Conservation (phyloP, 441 rosid species). For the Pelargonium fulgidum region DNA sequence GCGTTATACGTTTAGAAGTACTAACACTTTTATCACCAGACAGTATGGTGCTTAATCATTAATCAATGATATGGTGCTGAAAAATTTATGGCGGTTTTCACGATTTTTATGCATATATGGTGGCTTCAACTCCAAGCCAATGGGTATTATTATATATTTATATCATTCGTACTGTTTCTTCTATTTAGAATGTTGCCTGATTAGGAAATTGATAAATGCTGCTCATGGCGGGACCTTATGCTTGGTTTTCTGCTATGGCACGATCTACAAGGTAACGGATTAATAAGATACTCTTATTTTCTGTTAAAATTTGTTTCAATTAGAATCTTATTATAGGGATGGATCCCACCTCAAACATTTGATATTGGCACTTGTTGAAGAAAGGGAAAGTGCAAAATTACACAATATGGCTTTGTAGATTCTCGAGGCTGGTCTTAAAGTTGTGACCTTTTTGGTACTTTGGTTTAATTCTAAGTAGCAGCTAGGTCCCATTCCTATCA, state of each 20-base stretch:
- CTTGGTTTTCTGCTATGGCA: constrained; percentile 22
- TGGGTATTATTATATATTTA: background rate
- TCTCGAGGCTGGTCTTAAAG: constrained; percentile 41
- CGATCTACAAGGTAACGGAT: constrained; percentile 19
- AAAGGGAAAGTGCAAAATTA: constrained; percentile 10
- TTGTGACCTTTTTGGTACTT: constrained; percentile 24
- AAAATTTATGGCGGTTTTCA: background rate
- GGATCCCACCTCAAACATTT: constrained; percentile 6
- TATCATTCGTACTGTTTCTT: background rate
- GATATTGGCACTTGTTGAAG: constrained; percentile 3
- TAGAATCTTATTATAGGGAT: constrained; percentile 12
- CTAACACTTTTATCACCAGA: background rate
- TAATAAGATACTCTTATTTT: constrained; percentile 15
- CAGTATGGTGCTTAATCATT: background rate
- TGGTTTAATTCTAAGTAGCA: constrained; percentile 19
- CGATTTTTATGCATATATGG: background rate
- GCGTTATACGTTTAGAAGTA: background rate
- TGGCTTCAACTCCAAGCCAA: constrained; percentile 9
- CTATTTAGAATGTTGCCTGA: background rate
- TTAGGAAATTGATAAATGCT: constrained; percentile 7
- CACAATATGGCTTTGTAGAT: constrained; percentile 26
- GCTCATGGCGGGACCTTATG: background rate
- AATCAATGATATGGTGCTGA: background rate
- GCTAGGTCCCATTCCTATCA: constrained; percentile 8
- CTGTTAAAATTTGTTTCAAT: constrained; percentile 10